Base-by-base conservation (phyloP, 2,329 filamentous ascomycete genomes). In the Pseudocercospora fijiensis region DNA sequence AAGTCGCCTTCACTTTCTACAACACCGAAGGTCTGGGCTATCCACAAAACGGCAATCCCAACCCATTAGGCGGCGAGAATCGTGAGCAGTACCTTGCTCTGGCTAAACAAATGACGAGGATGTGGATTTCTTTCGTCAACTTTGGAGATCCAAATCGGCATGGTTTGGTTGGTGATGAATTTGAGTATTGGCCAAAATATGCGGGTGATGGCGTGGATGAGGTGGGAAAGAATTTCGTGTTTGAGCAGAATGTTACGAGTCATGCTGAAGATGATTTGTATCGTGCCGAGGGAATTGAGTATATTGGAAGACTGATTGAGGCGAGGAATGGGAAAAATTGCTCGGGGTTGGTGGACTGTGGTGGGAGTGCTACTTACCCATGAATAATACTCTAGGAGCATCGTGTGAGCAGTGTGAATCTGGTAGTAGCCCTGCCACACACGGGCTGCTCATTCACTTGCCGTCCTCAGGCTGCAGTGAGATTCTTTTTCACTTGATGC, bases 1-100 rank as follows among this genome's bases (percentile, higher is more conserved):
- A 85, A 71, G 81, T 85, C 0, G 77, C 79, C 0, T 85, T 84
- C 65, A 83, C 86, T 6, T 83, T 86, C 57, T 72, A 84, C 66
- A 86, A 87, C 65, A 72, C 79, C 6, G 65, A 77, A 4, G 84
- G 83, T 0, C 58, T 63, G 7, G 66, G 66, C 6, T 68, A 66
- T 27, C 62, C 60, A n/a, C 67, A 67, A 18, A 67, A 65, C 33
- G 65, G 63, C 2, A 65, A 64, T 33, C 68, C 71, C 27, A 69
- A 73, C 47, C 65, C 71, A 1, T 13, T 71, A 2, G 68, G 70
- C 9, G 71, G 71, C 4, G 41, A 57, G 2, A 62, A 68, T 10
- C 60, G 69, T 18, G 70, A 78, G 57, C 78, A 76, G 1, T 82
- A 78, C 63, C 63, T 75, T 10, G 67, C 74, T 4, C 73, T 86